phyloP scores from a whole-genome alignment of 2,329 filamentous ascomycete species.

The Clonostachys rosea region DNA sequence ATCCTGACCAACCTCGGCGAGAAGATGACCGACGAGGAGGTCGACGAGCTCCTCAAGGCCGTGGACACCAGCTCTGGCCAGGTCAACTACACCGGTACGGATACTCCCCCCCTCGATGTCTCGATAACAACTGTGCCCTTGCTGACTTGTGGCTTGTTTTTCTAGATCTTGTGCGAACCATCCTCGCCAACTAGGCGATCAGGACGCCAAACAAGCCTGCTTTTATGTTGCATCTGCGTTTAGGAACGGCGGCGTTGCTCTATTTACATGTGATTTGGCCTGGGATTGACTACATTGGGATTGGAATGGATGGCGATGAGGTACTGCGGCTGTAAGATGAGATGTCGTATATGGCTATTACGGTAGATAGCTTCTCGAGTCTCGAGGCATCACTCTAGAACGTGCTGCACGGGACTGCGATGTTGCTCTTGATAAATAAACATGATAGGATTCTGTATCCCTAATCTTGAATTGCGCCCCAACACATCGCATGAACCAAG shows the following conservation, averaged over 20 bases:
- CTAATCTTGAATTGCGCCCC: too few species aligned
- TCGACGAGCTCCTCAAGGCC: slow-evolving; percentile 96
- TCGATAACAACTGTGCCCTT: background rate
- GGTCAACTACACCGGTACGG: slow-evolving; percentile 92
- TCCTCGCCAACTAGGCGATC: slow-evolving; percentile 70
- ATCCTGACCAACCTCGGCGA: slow-evolving; percentile 96
- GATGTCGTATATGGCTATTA: slow-evolving; percentile 4
- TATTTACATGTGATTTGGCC: slow-evolving; percentile 14
- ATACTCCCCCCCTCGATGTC: background rate
- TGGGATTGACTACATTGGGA: slow-evolving; percentile 12
- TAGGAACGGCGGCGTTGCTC: slow-evolving; percentile 21
- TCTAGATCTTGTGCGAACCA: slow-evolving; percentile 76
- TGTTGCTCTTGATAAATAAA: too few species aligned
- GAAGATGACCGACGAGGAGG: slow-evolving; percentile 99
- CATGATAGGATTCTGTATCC: too few species aligned
- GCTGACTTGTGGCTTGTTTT: too few species aligned
- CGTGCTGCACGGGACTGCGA: too few species aligned
- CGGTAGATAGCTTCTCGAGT: slow-evolving; percentile 13
- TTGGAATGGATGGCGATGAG: background rate
- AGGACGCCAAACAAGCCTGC: background rate
- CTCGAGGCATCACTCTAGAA: too few species aligned
- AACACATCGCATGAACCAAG: too few species aligned
- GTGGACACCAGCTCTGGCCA: slow-evolving; percentile 94
- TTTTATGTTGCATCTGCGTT: slow-evolving; percentile 20
- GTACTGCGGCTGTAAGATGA: background rate